Evolutionary conservation across 2,329 filamentous ascomycete species (phyloP), one percentile per base, ranked within the genome.

Genomic region (Colletotrichum sp.): DNA sequence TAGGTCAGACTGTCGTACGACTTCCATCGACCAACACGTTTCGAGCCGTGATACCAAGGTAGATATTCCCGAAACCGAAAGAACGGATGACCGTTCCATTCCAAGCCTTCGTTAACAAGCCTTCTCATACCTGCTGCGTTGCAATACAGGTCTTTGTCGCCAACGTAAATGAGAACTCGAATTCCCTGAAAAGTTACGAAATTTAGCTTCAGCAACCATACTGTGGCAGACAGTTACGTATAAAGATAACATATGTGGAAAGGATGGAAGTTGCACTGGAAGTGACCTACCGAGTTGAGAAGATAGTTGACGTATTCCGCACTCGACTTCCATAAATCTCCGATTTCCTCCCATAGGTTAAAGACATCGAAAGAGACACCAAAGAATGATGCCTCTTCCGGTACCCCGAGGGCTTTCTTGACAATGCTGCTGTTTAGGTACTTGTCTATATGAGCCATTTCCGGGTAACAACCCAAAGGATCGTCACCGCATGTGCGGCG

Each of bases 121-220:
- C 69, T 25, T 9, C 62, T 25, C 69, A 71, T 71, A 9, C 69
- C 69, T 27, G 69, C 36, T 27, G 69, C 69, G n/a, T 71, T 64
- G 61, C 69, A 71, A 19, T 65, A 71, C n/a, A 64, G 29, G 13
- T 71, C 69, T 22, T 71, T 71, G 49, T 71, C 69, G 30, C 62
- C 69, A 30, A 71, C 69, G 29, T 71, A 71, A 19, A 71, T 30
- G 4, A 71, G 69, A 22, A 66, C 69, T 8, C 61, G 44, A n/a
- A 59, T 13, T 16, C 13, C 25, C 55, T 59, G 55, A 0, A 29
- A 19, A 59, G 0, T 5, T 15, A 59, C 44, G 3, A 8, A 1
- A 0, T 49, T 49, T 11, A 12, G 44, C 44, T 6, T 49, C 19
- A 49, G n/a, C 44, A 8, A 49, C 5, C n/a, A 49, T 11, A 49